Base-by-base conservation (phyloP, 441 rosid species). In the Erysimum cheiri region DNA sequence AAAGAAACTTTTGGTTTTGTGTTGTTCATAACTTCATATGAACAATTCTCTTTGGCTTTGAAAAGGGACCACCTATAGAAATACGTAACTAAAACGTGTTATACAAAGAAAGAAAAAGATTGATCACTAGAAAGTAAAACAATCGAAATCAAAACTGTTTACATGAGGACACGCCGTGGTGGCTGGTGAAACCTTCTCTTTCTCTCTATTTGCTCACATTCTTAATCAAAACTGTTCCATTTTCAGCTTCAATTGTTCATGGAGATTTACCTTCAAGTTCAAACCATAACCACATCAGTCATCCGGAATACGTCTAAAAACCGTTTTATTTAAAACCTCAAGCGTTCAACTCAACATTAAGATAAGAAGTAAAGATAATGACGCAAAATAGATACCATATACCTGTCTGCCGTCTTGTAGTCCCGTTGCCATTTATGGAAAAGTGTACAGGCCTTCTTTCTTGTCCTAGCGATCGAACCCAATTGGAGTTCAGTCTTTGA, bases 321-420 rank as follows among this genome's bases (percentile, higher is more conserved):
- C 3, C 22, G 11, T 8, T 53, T 22, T 48, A 3, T 22, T 48
- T 2, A 4, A 13, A 85, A 89, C 78, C 75, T 68, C 48, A 79
- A 79, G 74, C 75, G 65, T 80, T 57, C 86, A 83, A 64, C 81
- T 83, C 69, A 72, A 80, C 77, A 83, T 77, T 14, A 5, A 5
- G 2, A 29, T 41, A 46, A 41, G 4, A n/a, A 11, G 14, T 56
- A 29, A 35, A 14, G 1, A 41, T 24, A 24, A 61, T 13, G 19
- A 4, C 12, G 41, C 58, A 12, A 54, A 36, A 64, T 49, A 24
- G 63, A 39, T 46, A 47, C 19, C 22, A 19, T 57, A 88, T 58
- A 88, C 96, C 84, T 81, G 80, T 70, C 79, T 80, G 71, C 53
- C 80, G 80, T 69, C 85, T 77, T 69, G 81, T 52, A 60, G 82